Base-by-base conservation (phyloP, 164 flowering plant genomes). In the Tinospora cordifolia region DNA sequence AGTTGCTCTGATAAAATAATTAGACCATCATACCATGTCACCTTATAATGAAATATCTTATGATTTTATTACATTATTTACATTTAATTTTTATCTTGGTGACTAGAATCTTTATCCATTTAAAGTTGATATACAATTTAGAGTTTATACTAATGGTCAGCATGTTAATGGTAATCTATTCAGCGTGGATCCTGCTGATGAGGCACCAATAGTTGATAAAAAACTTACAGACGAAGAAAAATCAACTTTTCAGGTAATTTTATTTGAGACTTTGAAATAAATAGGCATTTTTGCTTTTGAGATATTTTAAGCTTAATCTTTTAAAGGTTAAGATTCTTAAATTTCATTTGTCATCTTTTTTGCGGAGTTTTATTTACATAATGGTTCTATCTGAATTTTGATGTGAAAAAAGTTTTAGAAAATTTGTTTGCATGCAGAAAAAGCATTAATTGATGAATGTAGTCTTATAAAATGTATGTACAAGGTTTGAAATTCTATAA, bases 171-270 rank as follows among this genome's bases (percentile, higher is more conserved):
- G 10, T 24, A 68, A 68, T 60, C 30, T 71, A 67, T 73, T 80
- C 17, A 85, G 87, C 80, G 75, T 62, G 44, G 74, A 76, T 72
- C 74, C 93, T 8, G 75, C 74, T 69, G 87, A 87, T 72, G 87
- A 86, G 26, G 54, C 81, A 40, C 47, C 79, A 57, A 67, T 80
- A 27, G 83, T 76, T 22, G 76, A 69, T 27, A 84, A 71, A 36
- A 80, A 85, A 63, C 76, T 89, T 65, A 84, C 97, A 6, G 75
- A 84, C 60, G 87, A 88, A 79, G 91, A 89, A 78, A 84, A 80
- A 77, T 68, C 68, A 64, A 72, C 62, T 46, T 89, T 93, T 72
- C 81, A 89, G 93, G 97, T 92, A 78, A 62, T 25, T 12, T 67
- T 24, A 4, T 25, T 24, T 10, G 39, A 30, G 4, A 30, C 4